Conservation (phyloP, 2,329 filamentous ascomycete genomes). For the Colletotrichum australisinense region DNA sequence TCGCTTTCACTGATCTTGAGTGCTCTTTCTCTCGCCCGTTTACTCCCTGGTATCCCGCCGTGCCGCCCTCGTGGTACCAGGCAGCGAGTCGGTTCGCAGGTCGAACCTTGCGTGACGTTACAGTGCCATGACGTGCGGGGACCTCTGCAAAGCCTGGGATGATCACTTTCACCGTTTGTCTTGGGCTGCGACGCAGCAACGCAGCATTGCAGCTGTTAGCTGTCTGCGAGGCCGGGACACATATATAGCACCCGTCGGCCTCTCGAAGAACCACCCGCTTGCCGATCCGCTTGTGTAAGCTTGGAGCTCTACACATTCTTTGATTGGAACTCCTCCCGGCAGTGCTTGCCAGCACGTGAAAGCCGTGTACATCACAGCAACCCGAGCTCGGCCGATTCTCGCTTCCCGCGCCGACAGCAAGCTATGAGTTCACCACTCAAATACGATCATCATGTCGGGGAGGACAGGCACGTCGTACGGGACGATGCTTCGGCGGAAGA, state of each 20-base stretch:
- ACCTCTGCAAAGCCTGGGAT: background rate
- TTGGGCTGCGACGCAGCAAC: slow-evolving; percentile 9
- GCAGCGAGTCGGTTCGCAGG: slow-evolving; percentile 3
- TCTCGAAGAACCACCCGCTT: background rate
- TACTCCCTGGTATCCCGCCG: background rate
- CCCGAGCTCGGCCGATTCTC: background rate
- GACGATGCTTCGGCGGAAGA: background rate
- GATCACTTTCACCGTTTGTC: slow-evolving; percentile 23
- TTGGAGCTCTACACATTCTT: background rate
- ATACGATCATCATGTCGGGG: slow-evolving; percentile 16
- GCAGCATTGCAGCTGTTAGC: background rate
- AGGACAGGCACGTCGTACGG: background rate
- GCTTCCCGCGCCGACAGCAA: background rate
- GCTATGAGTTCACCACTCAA: slow-evolving; percentile 24
- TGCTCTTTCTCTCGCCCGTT: background rate
- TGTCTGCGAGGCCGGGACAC: background rate
- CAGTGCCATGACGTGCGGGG: slow-evolving; percentile 33
- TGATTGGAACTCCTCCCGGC: background rate
- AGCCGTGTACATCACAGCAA: background rate
- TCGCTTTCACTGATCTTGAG: background rate
- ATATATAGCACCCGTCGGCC: slow-evolving; percentile 17
- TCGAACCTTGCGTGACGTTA: slow-evolving; percentile 32
- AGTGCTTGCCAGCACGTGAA: background rate
- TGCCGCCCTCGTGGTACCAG: background rate
- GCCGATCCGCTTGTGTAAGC: background rate